These are phyloP conservation scores for Fusarium sp. DNA, from an alignment of 2,329 filamentous ascomycete species.

Conservation along the genomic window DNA sequence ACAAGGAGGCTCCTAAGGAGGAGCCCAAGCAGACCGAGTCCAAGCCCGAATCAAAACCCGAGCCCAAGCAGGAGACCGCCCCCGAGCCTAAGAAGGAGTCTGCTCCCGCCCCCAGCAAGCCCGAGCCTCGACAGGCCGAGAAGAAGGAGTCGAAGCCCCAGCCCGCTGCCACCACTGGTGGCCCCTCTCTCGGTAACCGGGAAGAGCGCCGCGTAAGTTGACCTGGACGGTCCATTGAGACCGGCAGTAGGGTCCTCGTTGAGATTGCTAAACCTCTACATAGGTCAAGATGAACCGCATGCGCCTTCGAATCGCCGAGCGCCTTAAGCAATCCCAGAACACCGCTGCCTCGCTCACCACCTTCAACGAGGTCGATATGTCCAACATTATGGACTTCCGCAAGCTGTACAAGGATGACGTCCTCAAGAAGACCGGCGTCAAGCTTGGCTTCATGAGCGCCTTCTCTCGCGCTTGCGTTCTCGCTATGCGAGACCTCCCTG, in stretches of 20 bases:
- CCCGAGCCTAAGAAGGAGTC: constrained; percentile 51
- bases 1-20: constrained; percentile 50
- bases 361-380: constrained; percentile 99
- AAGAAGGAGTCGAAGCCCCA: constrained; percentile 45
- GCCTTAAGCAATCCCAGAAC: constrained; percentile 99
- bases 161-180: constrained; percentile 40
- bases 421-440: constrained; percentile 94
- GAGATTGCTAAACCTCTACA: constrained; percentile 15
- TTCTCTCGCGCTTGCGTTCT: constrained; percentile 91
- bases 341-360: constrained; percentile 96
- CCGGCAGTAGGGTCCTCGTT: background rate
- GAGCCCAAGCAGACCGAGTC: constrained; percentile 49
- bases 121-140: constrained; percentile 37
- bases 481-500: constrained; percentile 94
- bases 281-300: constrained; percentile 99
- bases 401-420: constrained; percentile 98
- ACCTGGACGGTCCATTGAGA: background rate
- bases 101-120: constrained; percentile 41
- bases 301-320: constrained; percentile 96
- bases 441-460: constrained; percentile 99
- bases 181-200: constrained; percentile 71
- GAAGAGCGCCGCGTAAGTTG: constrained; percentile 86
- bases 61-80: constrained; percentile 43
- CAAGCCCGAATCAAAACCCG: constrained; percentile 51
- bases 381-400: constrained; percentile 94